These are phyloP conservation scores for Pseudogymnoascus sp. DNA, from an alignment of 2,329 filamentous ascomycete genomes.

Conservation along the genomic window DNA sequence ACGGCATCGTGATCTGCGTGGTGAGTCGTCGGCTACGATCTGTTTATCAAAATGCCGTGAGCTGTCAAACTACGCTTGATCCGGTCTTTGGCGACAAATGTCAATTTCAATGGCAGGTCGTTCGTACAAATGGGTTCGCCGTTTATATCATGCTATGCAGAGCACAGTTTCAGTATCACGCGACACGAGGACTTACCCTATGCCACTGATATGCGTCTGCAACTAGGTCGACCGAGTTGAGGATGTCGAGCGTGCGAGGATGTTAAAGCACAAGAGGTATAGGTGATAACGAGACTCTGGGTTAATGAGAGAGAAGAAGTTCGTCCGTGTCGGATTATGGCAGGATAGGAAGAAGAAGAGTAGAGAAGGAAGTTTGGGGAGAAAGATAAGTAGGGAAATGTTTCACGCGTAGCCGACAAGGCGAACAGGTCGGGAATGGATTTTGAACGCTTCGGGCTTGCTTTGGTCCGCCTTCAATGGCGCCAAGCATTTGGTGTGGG, in stretches of 20 bases:
- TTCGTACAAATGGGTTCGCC: neutral
- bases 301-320: neutral
- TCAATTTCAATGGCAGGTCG: conserved; percentile 6
- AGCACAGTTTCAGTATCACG: conserved; percentile 4
- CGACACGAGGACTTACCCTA: conserved; percentile 5
- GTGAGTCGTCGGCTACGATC: conserved; percentile 4
- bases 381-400: neutral
- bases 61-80: conserved; percentile 4
- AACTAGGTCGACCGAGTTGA: neutral
- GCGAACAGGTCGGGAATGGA: neutral
- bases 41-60: conserved; percentile 1
- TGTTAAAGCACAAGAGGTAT: neutral
- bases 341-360: neutral
- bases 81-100: neutral
- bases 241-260: neutral
- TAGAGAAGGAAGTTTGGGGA: neutral
- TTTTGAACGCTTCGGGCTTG: neutral
- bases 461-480: neutral
- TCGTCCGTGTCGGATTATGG: neutral
- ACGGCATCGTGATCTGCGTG: conserved; percentile 28
- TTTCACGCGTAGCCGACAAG: neutral
- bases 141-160: conserved; percentile 8
- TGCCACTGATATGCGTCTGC: conserved; percentile 2
- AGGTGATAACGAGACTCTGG: neutral
- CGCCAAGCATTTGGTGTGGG: neutral